These are phyloP conservation scores for Raphanus hybrid DNA, from an alignment of 441 rosid genomes.

Conservation along the genomic window DNA sequence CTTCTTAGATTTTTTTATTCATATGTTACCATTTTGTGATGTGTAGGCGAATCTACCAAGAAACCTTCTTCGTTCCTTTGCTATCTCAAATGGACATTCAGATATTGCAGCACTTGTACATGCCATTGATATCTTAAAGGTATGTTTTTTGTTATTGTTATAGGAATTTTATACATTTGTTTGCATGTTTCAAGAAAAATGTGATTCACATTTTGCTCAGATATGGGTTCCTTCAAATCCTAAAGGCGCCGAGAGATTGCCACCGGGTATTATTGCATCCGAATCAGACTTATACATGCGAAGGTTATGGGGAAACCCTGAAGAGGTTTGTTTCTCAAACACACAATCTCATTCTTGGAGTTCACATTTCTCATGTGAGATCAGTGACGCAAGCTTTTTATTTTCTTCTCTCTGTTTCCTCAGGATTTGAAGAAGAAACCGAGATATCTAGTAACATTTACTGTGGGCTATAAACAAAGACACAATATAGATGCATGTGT, in stretches of 20 bases:
- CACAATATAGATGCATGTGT: slow-evolving; percentile 79
- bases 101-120: slow-evolving; percentile 13
- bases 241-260: slow-evolving; percentile 84
- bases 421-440: slow-evolving; percentile 74
- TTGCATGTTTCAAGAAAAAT: slow-evolving; percentile 19
- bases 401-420: slow-evolving; percentile 12
- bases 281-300: slow-evolving; percentile 82
- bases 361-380: slow-evolving; percentile 15
- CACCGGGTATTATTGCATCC: slow-evolving; percentile 77
- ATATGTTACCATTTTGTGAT: slow-evolving; percentile 20
- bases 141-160: slow-evolving; percentile 8
- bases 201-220: slow-evolving; percentile 45
- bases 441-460: slow-evolving; percentile 88
- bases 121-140: slow-evolving; percentile 29
- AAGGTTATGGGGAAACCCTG: slow-evolving; percentile 88
- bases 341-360: slow-evolving; percentile 21
- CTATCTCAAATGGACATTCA: slow-evolving; percentile 17
- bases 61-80: slow-evolving; percentile 30
- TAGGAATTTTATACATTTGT: background rate
- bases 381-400: slow-evolving; percentile 1
- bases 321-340: slow-evolving; percentile 58
- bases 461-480: slow-evolving; percentile 88
- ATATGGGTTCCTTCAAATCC: slow-evolving; percentile 96
- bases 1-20: background rate
- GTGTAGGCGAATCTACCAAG: slow-evolving; percentile 36